Evolutionary conservation across 2,329 filamentous ascomycete genomes (phyloP), one percentile per base, ranked within the genome.

Genomic region (Curvularia eragrostidis): DNA sequence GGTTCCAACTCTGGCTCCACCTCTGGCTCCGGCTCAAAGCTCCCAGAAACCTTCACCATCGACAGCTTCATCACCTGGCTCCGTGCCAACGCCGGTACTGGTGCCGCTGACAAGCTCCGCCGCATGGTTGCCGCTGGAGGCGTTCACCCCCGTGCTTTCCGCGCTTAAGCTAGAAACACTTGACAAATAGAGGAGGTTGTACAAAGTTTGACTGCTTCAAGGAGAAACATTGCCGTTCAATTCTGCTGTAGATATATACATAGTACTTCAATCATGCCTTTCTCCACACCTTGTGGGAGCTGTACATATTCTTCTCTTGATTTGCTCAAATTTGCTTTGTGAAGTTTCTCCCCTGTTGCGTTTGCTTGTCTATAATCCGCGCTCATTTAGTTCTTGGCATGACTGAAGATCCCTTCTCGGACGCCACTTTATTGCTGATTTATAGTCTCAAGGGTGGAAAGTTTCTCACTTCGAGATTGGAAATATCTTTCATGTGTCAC

Each of bases 1-100:
- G 48, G 54, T 19, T 42, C 65, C n/a, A 46, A 48, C n/a, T 30
- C 65, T 46, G 56, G 62, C 23, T 47, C 66, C 28, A 50, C n/a
- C n/a, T n/a, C n/a, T n/a, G 32, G 32, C 32, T 58, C 64, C 52
- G 53, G 46, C 46, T 56, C 60, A 18, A 48, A 54, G 28, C 64
- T 73, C 36, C 72, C 72, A 9, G 49, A 72, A 62, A 59, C 65
- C 52, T 75, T 74, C 64, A 74, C 72, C 46, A 62, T 74, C n/a
- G 65, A 73, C 52, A 64, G 65, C 58, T 75, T 75, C 64, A 64
- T 75, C 52, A 54, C 68, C 6, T 75, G 70, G 71, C 65, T 75
- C 52, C 64, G 69, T 58, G 56, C 64, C 49, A 69, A 67, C 51
- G 69, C 68, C 23, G 65, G 68, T 49, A 60, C 64, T 46, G 56